Percentiles rank a stretch among this genome's conserved stretches.
phyloP scores from a whole-genome alignment of 2,329 filamentous ascomycete genomes.

The Diaporthe helianthi region DNA sequence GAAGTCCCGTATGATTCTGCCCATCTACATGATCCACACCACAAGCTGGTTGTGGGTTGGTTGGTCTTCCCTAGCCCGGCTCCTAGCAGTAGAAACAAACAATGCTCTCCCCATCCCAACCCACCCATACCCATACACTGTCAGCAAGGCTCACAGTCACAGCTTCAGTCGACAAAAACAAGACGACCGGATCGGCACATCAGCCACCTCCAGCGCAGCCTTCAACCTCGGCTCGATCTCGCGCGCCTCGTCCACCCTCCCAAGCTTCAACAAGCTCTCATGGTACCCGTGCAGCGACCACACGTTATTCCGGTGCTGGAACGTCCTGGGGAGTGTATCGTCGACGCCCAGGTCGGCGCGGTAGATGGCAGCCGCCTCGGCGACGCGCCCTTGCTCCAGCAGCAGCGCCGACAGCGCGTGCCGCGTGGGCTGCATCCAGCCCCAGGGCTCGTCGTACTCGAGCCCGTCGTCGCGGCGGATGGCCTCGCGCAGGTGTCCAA shows the following conservation, averaged over 20 bases:
- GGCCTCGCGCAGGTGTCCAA: slow-evolving; percentile 62
- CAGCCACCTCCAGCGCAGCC: slow-evolving; percentile 61
- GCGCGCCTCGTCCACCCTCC: slow-evolving; percentile 50
- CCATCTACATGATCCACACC: too few species aligned
- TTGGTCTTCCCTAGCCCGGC: too few species aligned
- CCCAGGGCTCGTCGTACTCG: slow-evolving; percentile 78
- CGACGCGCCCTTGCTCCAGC: slow-evolving; percentile 68
- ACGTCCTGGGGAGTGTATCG: slow-evolving; percentile 66
- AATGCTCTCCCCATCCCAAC: too few species aligned
- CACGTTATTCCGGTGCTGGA: slow-evolving; percentile 75
- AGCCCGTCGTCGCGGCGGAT: slow-evolving; percentile 68
- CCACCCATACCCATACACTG: too few species aligned
- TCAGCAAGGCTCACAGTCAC: background rate
- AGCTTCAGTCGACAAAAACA: slow-evolving; percentile 57
- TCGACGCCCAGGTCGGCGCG: slow-evolving; percentile 67
- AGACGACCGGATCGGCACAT: slow-evolving; percentile 63
- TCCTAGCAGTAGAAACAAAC: background rate
- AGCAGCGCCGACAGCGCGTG: slow-evolving; percentile 75
- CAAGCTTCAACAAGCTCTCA: slow-evolving; percentile 69
- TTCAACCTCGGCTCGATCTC: slow-evolving; percentile 53
- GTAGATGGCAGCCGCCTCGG: slow-evolving; percentile 65
- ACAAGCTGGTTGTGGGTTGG: too few species aligned
- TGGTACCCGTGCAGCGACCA: slow-evolving; percentile 78
- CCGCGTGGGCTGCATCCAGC: slow-evolving; percentile 78
- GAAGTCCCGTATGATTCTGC: too few species aligned